These are phyloP conservation scores for Fusarium albidum DNA, from an alignment of 2,329 filamentous ascomycete genomes.

Conservation along the genomic window DNA sequence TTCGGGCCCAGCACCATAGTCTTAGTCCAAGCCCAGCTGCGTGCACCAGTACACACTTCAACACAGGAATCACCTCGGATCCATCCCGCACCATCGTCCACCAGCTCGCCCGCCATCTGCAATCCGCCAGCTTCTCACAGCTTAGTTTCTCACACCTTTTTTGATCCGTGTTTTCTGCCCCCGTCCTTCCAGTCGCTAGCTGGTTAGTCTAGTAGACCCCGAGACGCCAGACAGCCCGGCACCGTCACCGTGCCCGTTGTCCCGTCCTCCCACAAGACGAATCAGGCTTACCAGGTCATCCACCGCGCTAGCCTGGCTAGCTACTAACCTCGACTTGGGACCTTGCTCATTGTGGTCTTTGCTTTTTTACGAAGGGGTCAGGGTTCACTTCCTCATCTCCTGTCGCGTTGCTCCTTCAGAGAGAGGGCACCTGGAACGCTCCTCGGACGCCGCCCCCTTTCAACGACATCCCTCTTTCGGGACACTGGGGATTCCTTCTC, in stretches of 20 bases:
- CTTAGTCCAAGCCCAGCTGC: constrained; percentile 17
- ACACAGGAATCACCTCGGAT: neutral
- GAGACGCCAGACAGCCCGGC: constrained; percentile 31
- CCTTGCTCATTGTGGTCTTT: constrained; percentile 35
- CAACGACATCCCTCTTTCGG: constrained; percentile 23
- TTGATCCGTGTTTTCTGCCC: constrained; percentile 35
- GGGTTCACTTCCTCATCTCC: constrained; percentile 39
- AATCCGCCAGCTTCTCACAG: constrained; percentile 27
- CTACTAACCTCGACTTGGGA: constrained; percentile 33
- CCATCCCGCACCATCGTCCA: constrained; percentile 22
- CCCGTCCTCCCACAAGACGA: constrained; percentile 14
- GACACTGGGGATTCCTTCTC: constrained; percentile 15
- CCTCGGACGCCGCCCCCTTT: constrained; percentile 34
- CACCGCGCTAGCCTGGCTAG: constrained; percentile 34
- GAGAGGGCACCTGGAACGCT: constrained; percentile 35
- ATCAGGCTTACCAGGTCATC: constrained; percentile 29
- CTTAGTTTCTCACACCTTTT: too few species aligned
- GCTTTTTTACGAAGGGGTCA: constrained; percentile 39
- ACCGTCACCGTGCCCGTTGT: constrained; percentile 41
- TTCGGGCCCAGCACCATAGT: constrained; percentile 9
- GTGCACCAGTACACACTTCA: neutral
- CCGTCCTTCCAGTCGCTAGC: constrained; percentile 1
- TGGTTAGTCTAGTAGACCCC: constrained; percentile 12
- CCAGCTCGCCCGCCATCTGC: constrained; percentile 7
- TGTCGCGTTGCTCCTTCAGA: constrained; percentile 33